Percentiles rank a stretch among this genome's conserved stretches.
Evolutionary conservation across 163 green algal species (phyloP).

Genomic region (Chloroidium sp.): DNA sequence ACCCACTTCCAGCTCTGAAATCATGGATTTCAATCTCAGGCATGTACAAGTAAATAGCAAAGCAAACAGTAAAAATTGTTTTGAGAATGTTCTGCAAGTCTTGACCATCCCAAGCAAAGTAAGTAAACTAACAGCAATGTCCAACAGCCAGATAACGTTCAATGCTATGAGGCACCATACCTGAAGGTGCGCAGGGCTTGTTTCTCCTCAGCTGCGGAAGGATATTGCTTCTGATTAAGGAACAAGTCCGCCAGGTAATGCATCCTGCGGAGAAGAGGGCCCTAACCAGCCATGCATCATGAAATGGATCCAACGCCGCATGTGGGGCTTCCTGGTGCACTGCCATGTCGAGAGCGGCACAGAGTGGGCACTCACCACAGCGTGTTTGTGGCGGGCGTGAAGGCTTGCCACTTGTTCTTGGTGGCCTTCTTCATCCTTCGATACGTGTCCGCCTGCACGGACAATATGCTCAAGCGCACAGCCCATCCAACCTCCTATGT

Average conservation of each 20-base stretch:
- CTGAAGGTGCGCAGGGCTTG: slow-evolving; percentile 61
- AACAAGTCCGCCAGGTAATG: slow-evolving; percentile 83
- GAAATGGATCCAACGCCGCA: no score
- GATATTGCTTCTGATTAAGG: slow-evolving; percentile 48
- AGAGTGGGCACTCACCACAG: slow-evolving; percentile 48
- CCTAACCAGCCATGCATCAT: no score
- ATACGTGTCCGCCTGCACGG: slow-evolving; percentile 83
- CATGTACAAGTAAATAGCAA: no score
- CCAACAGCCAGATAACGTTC: no score
- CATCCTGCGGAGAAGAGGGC: slow-evolving; percentile 19
- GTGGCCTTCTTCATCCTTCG: slow-evolving; percentile 76
- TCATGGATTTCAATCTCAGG: no score
- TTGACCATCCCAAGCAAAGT: no score
- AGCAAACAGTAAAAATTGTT: no score
- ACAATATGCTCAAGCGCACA: neutral
- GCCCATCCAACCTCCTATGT: neutral
- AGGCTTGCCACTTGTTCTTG: slow-evolving; percentile 39
- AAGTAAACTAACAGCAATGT: no score
- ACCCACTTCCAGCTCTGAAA: no score
- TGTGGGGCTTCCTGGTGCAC: no score
- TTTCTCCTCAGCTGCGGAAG: slow-evolving; percentile 42
- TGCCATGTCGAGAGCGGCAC: no score
- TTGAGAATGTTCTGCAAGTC: no score
- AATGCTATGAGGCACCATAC: slow-evolving; percentile 3
- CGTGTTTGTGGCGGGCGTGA: slow-evolving; percentile 73